Evolutionary conservation across 768 basidiomycete genomes (phyloP).

Genomic region (Suillus fuscotomentosus): DNA sequence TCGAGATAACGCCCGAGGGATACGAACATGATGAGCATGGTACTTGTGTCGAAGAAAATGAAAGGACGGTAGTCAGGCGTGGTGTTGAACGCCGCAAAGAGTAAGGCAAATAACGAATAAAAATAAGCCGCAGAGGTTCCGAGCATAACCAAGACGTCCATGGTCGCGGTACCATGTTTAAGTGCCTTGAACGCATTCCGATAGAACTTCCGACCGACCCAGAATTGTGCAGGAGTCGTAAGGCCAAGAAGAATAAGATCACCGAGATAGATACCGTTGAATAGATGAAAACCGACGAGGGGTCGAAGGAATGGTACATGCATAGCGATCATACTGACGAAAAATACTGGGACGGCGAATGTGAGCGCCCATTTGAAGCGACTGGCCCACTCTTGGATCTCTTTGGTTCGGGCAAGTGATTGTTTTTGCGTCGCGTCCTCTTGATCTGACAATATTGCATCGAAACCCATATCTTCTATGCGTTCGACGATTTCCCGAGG

Average conservation of each 20-base stretch:
- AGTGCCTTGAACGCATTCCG: constrained; percentile 87
- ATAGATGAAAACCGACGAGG: constrained; percentile 49
- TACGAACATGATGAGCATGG: constrained; percentile 97
- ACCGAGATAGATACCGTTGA: constrained; percentile 74
- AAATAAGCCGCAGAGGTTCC: constrained; percentile 93
- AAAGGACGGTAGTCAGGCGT: constrained; percentile 74
- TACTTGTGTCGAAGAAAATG: constrained; percentile 97
- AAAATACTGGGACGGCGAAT: constrained; percentile 94
- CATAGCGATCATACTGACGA: constrained; percentile 83
- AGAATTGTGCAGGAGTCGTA: constrained; percentile 92
- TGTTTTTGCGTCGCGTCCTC: constrained; percentile 81
- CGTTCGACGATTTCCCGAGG: constrained; percentile 87
- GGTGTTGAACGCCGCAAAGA: constrained; percentile 61
- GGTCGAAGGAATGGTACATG: constrained; percentile 59
- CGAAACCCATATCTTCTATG: constrained; percentile 87
- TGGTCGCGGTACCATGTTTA: constrained; percentile 87
- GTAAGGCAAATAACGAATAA: constrained; percentile 77
- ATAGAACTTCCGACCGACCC: constrained; percentile 88
- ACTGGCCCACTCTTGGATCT: constrained; percentile 85
- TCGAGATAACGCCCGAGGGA: constrained; percentile 94
- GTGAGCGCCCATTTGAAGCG: constrained; percentile 71
- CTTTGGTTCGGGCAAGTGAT: constrained; percentile 85
- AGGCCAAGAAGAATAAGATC: constrained; percentile 74
- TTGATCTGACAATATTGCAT: constrained; percentile 81
- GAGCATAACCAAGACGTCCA: constrained; percentile 97